Conservation (phyloP, 78 protist genomes). For the Polysphondylium violaceum region DNA sequence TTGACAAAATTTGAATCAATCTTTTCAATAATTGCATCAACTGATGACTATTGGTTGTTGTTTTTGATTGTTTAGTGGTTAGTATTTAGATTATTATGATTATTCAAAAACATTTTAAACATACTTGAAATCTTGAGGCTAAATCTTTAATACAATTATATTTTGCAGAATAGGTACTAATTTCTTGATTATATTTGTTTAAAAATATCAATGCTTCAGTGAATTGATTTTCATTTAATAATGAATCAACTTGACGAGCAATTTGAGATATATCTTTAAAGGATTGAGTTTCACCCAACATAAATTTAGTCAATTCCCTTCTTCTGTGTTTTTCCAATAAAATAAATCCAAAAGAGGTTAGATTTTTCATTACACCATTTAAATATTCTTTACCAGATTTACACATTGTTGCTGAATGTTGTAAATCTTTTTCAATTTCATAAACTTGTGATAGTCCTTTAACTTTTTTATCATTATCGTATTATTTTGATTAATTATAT, state of each 20-base stretch:
- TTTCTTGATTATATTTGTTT: not conserved
- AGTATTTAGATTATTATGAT: not conserved
- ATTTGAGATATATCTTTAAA: slow-evolving; percentile 39
- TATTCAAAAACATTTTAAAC: not conserved
- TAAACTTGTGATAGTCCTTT: slow-evolving; percentile 79
- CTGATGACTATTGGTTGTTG: not conserved
- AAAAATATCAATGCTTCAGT: slow-evolving; percentile 12
- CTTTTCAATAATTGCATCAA: slow-evolving; percentile 19
- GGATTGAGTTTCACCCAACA: slow-evolving; percentile 3
- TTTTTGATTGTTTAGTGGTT: not conserved
- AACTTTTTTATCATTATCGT: slow-evolving; percentile 2
- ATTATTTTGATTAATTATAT: too few relatives aligned
- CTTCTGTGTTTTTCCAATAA: slow-evolving; percentile 51
- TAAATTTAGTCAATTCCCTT: slow-evolving; percentile 11
- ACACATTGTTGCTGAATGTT: slow-evolving; percentile 73
- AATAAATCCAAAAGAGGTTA: slow-evolving; percentile 61
- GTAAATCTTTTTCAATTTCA: slow-evolving; percentile 69
- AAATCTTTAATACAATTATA: slow-evolving; percentile 40
- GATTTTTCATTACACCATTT: slow-evolving; percentile 15
- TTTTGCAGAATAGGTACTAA: slow-evolving; percentile 10
- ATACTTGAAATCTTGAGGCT: slow-evolving; percentile 26
- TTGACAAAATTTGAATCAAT: slow-evolving; percentile 55
- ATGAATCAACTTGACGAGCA: slow-evolving; percentile 12
- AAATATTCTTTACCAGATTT: slow-evolving; percentile 48
- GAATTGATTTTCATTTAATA: slow-evolving; percentile 28